These are phyloP conservation scores for Nigrograna mackinnonii DNA, from an alignment of 2,329 filamentous ascomycete species.

Conservation along the genomic window DNA sequence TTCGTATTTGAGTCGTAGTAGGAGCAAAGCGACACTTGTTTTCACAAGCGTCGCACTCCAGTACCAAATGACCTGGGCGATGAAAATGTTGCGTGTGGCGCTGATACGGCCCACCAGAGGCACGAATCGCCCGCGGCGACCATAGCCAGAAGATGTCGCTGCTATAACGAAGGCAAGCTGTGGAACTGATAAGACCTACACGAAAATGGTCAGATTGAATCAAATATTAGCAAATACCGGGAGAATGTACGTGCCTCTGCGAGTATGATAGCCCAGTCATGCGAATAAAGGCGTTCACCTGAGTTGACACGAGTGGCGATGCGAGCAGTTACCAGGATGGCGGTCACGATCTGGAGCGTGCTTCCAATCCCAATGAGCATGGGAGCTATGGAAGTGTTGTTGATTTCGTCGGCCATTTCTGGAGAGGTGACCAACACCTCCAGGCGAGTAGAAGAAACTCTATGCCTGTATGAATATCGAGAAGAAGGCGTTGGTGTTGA, in stretches of 20 bases:
- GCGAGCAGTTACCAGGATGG: background rate
- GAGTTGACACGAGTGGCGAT: background rate
- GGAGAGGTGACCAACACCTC: too few relatives aligned
- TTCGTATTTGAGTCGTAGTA: background rate
- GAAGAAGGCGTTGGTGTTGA: too few relatives aligned
- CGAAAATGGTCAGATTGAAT: background rate
- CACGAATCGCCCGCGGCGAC: background rate
- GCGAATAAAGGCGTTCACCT: background rate
- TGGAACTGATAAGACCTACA: background rate
- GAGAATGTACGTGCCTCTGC: background rate
- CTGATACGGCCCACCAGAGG: background rate
- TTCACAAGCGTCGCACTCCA: slow-evolving; percentile 1
- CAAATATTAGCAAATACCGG: background rate
- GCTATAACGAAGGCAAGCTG: background rate
- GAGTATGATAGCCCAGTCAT: background rate
- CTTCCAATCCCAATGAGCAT: background rate
- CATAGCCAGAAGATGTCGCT: background rate
- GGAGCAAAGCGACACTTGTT: slow-evolving; percentile 1
- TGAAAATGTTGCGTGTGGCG: slow-evolving; percentile 1
- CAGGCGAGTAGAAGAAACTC: too few relatives aligned
- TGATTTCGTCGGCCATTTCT: too few relatives aligned
- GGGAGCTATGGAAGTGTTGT: background rate
- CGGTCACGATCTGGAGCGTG: background rate
- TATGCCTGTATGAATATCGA: too few relatives aligned
- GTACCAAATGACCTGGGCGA: slow-evolving; percentile 2